Percentiles rank a stretch among this genome's conserved stretches.
These are phyloP conservation scores for Yamadazyma philogaea DNA, from an alignment of 805 yeast species.

Conservation along the genomic window DNA sequence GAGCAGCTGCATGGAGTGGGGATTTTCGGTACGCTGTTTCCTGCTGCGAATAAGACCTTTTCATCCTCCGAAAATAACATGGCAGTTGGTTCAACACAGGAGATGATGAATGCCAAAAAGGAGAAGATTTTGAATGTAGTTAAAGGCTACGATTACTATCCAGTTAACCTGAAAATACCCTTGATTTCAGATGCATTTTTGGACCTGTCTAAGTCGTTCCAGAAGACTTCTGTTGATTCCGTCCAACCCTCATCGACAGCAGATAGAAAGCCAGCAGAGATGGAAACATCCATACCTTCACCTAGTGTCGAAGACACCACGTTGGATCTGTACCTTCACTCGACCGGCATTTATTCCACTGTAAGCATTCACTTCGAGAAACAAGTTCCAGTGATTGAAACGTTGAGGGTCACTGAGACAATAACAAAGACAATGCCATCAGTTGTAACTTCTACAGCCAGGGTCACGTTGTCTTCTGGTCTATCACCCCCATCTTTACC, in stretches of 20 bases:
- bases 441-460: background rate
- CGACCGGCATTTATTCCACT: background rate
- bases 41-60: background rate
- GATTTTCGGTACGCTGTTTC: background rate
- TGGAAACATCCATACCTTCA: no score
- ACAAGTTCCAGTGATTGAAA: background rate
- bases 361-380: background rate
- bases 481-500: background rate
- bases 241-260: no score
- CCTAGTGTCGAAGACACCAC: no score
- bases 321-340: no score
- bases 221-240: no score
- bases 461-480: background rate
- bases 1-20: background rate
- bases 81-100: background rate
- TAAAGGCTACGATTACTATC: background rate
- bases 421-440: background rate
- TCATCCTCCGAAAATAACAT: background rate
- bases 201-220: background rate
- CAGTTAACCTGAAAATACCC: background rate
- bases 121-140: slow-evolving; percentile 1
- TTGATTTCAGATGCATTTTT: background rate
- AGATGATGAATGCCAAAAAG: background rate
- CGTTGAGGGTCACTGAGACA: slow-evolving; percentile 1
- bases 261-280: no score